A percentile compares a stretch with the other conserved stretches of the same genome.
phyloP scores from a whole-genome alignment of 75 land plant genomes.

The Chamaecyparis obtusa region DNA sequence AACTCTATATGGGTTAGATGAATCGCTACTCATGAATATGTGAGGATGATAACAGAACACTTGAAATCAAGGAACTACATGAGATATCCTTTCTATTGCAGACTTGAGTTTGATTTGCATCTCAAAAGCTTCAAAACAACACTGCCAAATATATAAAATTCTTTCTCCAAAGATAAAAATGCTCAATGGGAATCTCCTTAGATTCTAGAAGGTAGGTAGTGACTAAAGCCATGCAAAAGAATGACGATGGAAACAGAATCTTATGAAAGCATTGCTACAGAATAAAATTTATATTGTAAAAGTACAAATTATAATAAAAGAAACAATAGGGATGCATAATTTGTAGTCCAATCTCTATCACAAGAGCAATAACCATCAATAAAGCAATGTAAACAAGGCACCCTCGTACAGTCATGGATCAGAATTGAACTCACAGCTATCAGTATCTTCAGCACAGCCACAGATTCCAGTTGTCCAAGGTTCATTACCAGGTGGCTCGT shows the following conservation, averaged over 20 bases:
- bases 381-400: slow-evolving; percentile 2
- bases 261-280: not conserved
- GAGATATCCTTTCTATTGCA: not conserved
- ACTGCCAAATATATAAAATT: not conserved
- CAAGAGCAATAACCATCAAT: not conserved
- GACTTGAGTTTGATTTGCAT: not conserved
- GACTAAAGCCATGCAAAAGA: not conserved
- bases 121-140: not conserved
- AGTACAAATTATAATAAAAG: not conserved
- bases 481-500: slow-evolving; percentile 76
- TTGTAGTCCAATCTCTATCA: not conserved
- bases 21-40: not conserved
- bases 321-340: not conserved
- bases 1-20: not conserved
- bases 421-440: slow-evolving; percentile 60
- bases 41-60: not conserved
- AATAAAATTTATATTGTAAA: not conserved
- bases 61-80: not conserved
- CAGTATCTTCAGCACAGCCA: slow-evolving; percentile 77
- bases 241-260: not conserved
- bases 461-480: slow-evolving; percentile 91
- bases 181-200: not conserved
- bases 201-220: not conserved
- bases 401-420: not conserved
- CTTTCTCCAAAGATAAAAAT: not conserved